A percentile compares a stretch with the other conserved stretches of the same genome.
Evolutionary conservation across 129 eudicot species (phyloP).

Genomic region (Oenanthe sinensis): DNA sequence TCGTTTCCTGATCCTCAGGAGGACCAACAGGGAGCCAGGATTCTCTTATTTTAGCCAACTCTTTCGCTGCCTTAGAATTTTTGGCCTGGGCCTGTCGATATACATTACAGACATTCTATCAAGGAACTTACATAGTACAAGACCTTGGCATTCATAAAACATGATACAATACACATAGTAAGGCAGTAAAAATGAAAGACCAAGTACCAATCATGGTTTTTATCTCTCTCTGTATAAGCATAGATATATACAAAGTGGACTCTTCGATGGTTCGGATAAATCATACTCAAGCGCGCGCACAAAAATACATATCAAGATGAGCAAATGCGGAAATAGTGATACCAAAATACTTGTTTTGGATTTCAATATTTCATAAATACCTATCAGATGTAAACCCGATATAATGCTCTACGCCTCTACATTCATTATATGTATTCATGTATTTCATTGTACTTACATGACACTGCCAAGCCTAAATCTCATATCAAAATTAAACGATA

Average conservation of each 20-base stretch:
- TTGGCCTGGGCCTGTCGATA: slow-evolving; percentile 70
- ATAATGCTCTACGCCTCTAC: background rate
- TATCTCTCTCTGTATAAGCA: background rate
- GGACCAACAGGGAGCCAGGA: slow-evolving; percentile 86
- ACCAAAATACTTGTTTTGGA: background rate
- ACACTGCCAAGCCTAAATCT: background rate
- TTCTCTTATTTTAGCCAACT: slow-evolving; percentile 69
- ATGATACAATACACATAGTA: background rate
- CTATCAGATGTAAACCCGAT: background rate
- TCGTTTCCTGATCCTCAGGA: slow-evolving; percentile 90
- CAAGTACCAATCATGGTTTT: background rate
- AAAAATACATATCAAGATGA: background rate
- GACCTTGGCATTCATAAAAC: background rate
- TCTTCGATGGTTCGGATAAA: background rate
- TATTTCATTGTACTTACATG: background rate
- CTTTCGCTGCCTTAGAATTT: slow-evolving; percentile 71
- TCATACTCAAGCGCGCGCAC: background rate
- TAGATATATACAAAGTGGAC: background rate
- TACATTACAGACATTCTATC: slow-evolving; percentile 4
- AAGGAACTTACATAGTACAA: background rate
- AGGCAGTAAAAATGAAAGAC: background rate
- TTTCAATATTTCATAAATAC: background rate
- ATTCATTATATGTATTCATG: background rate
- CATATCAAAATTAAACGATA: background rate
- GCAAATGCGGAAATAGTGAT: background rate